Conservation (phyloP, 805 yeast genomes). For the Aciculoconidium aculeatum region DNA sequence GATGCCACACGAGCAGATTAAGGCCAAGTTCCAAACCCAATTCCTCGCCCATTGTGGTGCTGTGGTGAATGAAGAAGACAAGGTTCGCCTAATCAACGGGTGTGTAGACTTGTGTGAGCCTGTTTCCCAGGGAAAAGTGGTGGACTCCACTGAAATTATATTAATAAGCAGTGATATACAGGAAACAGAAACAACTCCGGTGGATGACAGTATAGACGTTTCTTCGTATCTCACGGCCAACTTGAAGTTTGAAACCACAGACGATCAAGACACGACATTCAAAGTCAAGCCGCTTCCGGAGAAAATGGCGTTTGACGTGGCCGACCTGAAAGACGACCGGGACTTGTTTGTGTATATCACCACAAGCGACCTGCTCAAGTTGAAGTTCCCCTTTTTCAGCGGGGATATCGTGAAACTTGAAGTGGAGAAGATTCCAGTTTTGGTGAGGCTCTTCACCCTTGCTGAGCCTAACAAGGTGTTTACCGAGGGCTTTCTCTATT, state of each 20-base stretch:
- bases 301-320: conserved; percentile 17
- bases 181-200: conserved; percentile 7
- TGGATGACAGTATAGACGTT: conserved; percentile 17
- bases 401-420: conserved; percentile 55
- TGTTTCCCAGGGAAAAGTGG: conserved; percentile 57
- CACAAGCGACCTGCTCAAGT: conserved; percentile 42
- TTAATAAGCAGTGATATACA: conserved; percentile 34
- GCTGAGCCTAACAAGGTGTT: conserved; percentile 54
- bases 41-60: conserved; percentile 18
- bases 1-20: conserved; percentile 26
- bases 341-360: conserved; percentile 38
- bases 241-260: conserved; percentile 13
- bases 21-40: conserved; percentile 24
- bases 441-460: conserved; percentile 49
- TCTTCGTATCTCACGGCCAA: conserved; percentile 30
- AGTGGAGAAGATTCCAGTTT: conserved; percentile 10
- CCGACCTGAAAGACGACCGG: conserved; percentile 27
- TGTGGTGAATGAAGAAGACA: conserved; percentile 38
- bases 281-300: conserved; percentile 25
- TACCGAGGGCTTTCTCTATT: conserved; percentile 34
- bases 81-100: conserved; percentile 42
- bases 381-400: conserved; percentile 55
- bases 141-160: conserved; percentile 44
- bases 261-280: conserved; percentile 8
- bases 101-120: conserved; percentile 64